Percentiles rank a stretch among this genome's conserved stretches.
phyloP scores from a whole-genome alignment of 495 filamentous ascomycete genomes.

The Articulospora tetracladia region DNA sequence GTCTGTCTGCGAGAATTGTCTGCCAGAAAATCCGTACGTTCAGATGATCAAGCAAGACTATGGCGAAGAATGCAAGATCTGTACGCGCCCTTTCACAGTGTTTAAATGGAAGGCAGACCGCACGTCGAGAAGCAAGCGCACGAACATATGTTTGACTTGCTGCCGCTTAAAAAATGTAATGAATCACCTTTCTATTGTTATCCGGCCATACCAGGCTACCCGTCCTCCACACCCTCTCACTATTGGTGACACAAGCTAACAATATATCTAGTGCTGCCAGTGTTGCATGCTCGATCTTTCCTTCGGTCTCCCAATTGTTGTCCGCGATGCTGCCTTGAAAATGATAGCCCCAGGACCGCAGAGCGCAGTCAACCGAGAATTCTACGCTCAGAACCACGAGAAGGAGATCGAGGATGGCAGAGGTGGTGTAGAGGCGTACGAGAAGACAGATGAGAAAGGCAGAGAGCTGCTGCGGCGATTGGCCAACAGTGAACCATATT shows the following conservation, averaged over 20 bases:
- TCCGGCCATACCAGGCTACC: no score
- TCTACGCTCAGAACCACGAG: slow-evolving; percentile 96
- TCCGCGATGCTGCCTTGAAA: slow-evolving; percentile 95
- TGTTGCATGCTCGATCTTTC: slow-evolving; percentile 97
- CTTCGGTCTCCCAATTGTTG: slow-evolving; percentile 88
- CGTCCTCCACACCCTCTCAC: no score
- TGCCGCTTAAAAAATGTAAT: slow-evolving; percentile 77
- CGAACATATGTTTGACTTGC: slow-evolving; percentile 92
- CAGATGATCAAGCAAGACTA: slow-evolving; percentile 98
- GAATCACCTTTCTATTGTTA: no score
- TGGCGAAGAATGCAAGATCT: slow-evolving; percentile 48
- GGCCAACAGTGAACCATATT: slow-evolving; percentile 91
- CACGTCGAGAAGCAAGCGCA: slow-evolving; percentile 79
- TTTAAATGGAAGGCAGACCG: slow-evolving; percentile 92
- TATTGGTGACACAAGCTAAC: neutral
- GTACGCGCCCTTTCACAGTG: slow-evolving; percentile 92
- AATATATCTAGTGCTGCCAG: slow-evolving; percentile 65
- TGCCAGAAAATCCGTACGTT: slow-evolving; percentile 95
- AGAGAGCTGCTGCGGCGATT: slow-evolving; percentile 79
- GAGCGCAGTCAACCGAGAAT: slow-evolving; percentile 91
- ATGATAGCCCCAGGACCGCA: slow-evolving; percentile 91
- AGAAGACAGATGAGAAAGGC: slow-evolving; percentile 96
- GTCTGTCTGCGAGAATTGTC: slow-evolving; percentile 67
- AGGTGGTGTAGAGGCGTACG: slow-evolving; percentile 74
- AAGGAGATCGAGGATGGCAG: slow-evolving; percentile 89